Evolutionary conservation across 2,329 filamentous ascomycete genomes (phyloP), one percentile per base, ranked within the genome.

Genomic region (Graphium sp.): DNA sequence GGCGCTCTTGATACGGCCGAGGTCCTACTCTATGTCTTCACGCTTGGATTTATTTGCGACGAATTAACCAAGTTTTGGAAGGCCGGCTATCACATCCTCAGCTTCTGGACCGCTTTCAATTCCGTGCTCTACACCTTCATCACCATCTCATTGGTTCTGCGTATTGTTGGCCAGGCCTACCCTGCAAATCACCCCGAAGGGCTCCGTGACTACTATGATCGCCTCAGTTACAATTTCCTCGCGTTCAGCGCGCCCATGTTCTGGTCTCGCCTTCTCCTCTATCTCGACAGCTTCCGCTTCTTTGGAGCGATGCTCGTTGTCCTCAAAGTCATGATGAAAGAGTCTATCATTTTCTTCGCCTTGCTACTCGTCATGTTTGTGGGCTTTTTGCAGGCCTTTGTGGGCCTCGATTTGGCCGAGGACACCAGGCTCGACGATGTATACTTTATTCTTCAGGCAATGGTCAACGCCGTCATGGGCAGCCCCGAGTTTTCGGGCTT

Each of bases 221-320:
- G 70, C 33, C 57, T 94, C 13, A 85, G 79, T 46, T 98, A 98
- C 54, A 92, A 93, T 52, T 84, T 95, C 47, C 58, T 98, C 15
- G 84, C 89, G 7, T 92, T 94, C 49, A 74, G 76, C 4, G 85
- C 89, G 0, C 89, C 89, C 0, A 81, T 98, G 80, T 95, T 98
- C 52, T 98, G 89, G 87, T 79, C 75, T 45, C 78, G 89, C 5
- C 63, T 98, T 34, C 56, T 98, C 36, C 68, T 98, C 6, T 98
- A 94, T 46, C 69, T 98, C 12, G 89, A 98, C 52, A 82, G 79
- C 19, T 71, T 92, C 62, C 74, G 81, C 31, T 98, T 98, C 60
- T 98, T 98, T 43, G 89, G 89, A 15, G 84, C 87, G 28, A 98
- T 98, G 89, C 68, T 98, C 2, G 87, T 98, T 2, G 85, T 98